Evolutionary conservation across 2,329 filamentous ascomycete species (phyloP).

Genomic region (Dothistroma septosporum): DNA sequence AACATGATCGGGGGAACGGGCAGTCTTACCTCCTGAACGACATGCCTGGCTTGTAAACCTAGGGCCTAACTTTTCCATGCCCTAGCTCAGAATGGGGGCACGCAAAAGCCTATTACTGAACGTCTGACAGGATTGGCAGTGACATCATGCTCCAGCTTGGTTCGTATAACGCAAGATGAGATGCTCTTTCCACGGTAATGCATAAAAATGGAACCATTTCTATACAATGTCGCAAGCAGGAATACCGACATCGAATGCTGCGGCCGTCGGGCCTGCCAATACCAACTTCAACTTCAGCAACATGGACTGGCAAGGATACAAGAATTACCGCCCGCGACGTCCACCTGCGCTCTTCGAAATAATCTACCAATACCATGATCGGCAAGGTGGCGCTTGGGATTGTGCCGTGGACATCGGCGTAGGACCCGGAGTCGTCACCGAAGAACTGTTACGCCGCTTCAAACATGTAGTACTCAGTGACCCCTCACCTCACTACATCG

Average conservation of each 20-base stretch:
- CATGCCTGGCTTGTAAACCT: too few relatives aligned
- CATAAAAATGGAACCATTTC: not conserved
- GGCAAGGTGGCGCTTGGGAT: not conserved
- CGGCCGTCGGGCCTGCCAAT: not conserved
- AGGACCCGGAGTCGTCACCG: constrained; percentile 7
- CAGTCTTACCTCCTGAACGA: too few relatives aligned
- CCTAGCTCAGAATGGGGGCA: too few relatives aligned
- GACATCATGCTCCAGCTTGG: not conserved
- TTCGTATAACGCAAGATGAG: not conserved
- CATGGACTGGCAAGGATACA: constrained; percentile 9
- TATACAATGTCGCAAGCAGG: not conserved
- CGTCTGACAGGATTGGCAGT: not conserved
- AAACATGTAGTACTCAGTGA: constrained; percentile 8
- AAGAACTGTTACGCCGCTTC: constrained; percentile 5
- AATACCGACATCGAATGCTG: not conserved
- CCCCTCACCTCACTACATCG: constrained; percentile 5
- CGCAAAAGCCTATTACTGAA: not conserved
- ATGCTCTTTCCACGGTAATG: not conserved
- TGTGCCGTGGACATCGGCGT: constrained; percentile 8
- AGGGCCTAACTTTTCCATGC: too few relatives aligned
- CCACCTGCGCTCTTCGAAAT: not conserved
- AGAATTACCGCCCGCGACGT: constrained; percentile 2
- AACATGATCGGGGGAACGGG: too few relatives aligned
- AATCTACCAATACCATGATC: constrained; percentile 6
- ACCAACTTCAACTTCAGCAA: constrained; percentile 2